These are phyloP conservation scores for Apiotrichum porosum DNA, from an alignment of 1,284 basidiomycete genomes.

Conservation along the genomic window DNA sequence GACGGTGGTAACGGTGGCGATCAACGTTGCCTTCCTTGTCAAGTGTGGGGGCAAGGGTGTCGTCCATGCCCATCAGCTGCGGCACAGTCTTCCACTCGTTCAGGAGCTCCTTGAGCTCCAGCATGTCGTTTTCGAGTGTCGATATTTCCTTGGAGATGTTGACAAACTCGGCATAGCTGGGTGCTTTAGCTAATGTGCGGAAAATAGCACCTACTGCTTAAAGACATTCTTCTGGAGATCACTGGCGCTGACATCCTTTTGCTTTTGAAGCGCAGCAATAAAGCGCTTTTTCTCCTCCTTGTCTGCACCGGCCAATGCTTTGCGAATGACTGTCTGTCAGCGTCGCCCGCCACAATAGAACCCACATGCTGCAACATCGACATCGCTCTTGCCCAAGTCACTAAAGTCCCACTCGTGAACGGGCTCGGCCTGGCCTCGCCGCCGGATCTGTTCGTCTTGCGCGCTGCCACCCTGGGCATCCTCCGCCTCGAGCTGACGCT, in stretches of 20 bases:
- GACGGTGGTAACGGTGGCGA: conserved; percentile 59
- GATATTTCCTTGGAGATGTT: conserved; percentile 95
- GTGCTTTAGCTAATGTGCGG: too few species aligned
- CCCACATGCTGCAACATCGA: conserved; percentile 73
- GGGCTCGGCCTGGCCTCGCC: conserved; percentile 24
- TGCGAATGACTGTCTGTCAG: conserved; percentile 11
- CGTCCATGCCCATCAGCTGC: conserved; percentile 82
- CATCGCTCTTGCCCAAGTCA: conserved; percentile 65
- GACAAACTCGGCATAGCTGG: conserved; percentile 92
- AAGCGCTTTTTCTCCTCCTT: conserved; percentile 46
- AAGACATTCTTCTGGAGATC: conserved; percentile 63
- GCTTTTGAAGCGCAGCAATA: conserved; percentile 38
- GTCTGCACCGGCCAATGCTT: conserved; percentile 45
- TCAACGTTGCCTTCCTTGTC: conserved; percentile 50
- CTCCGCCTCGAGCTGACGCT: conserved; percentile 13
- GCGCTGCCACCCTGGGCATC: conserved; percentile 4
- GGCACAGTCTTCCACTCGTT: conserved; percentile 94
- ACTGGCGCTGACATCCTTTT: conserved; percentile 38
- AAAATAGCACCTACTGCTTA: conserved; percentile 80
- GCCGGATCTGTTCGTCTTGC: conserved; percentile 31
- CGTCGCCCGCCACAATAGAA: too few species aligned
- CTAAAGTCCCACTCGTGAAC: conserved; percentile 56
- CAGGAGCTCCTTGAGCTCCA: conserved; percentile 89
- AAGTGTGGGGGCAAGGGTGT: conserved; percentile 49
- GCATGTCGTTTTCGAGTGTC: conserved; percentile 93